Evolutionary conservation across 2,329 filamentous ascomycete genomes (phyloP).

Genomic region (Fusarium acutatum): DNA sequence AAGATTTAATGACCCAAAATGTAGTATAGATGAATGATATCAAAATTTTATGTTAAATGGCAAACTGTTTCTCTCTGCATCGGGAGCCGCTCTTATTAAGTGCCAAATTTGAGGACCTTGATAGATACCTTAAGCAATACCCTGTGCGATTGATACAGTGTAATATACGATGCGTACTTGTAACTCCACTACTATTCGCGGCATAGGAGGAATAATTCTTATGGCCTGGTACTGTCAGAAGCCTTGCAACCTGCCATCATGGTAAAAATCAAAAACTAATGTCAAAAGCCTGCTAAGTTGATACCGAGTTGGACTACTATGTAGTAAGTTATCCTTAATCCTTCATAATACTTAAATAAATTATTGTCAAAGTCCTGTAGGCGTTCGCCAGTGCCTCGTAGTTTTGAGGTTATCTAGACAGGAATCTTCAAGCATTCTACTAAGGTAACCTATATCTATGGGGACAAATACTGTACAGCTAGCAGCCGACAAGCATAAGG

Average conservation of each 20-base stretch:
- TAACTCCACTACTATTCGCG: neutral
- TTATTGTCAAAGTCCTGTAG: neutral
- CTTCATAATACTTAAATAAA: neutral
- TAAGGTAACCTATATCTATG: neutral
- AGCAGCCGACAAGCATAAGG: neutral
- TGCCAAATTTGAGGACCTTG: conserved; percentile 21
- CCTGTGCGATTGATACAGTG: conserved; percentile 18
- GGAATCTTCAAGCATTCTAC: neutral
- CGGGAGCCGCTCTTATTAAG: conserved; percentile 11
- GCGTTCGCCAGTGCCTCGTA: neutral
- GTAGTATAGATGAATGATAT: conserved; percentile 38
- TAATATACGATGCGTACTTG: neutral
- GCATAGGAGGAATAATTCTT: neutral
- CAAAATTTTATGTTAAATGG: conserved; percentile 30
- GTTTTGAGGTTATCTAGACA: neutral
- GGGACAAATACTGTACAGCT: neutral
- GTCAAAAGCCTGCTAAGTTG: neutral
- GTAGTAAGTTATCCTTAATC: neutral
- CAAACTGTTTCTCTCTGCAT: neutral
- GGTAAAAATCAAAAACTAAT: neutral
- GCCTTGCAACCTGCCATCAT: neutral
- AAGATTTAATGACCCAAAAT: conserved; percentile 39
- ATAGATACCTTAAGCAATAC: conserved; percentile 9
- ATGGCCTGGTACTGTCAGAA: neutral
- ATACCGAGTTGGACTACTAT: neutral